phyloP scores from a whole-genome alignment of 345 rosid genomes.

The Lenwebbia sp. region DNA sequence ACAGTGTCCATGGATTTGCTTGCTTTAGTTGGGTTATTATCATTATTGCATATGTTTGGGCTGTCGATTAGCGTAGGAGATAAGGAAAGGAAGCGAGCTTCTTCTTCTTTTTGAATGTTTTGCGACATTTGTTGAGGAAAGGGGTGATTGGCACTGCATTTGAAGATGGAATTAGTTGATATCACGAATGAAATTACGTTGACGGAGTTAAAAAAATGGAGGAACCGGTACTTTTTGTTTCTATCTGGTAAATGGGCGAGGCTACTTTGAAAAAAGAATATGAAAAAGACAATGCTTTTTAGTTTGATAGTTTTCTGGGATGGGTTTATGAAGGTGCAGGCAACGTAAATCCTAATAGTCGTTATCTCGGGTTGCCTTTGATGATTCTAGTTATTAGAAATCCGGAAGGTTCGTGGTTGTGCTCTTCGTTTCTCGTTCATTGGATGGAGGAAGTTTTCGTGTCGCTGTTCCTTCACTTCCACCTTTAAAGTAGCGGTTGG shows the following conservation, averaged over 20 bases:
- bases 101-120: background rate
- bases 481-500: background rate
- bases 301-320: background rate
- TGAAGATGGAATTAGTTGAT: background rate
- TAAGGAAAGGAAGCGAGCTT: background rate
- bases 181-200: background rate
- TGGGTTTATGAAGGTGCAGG: background rate
- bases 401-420: fast-evolving
- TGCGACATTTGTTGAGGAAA: background rate
- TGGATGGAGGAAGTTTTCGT: background rate
- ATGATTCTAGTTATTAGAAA: background rate
- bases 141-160: background rate
- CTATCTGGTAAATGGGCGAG: background rate
- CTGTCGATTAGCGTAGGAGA: background rate
- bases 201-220: background rate
- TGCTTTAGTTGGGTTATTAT: background rate
- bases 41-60: background rate
- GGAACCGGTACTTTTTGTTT: background rate
- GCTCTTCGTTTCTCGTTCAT: background rate
- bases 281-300: background rate
- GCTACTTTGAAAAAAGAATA: background rate
- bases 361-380: background rate
- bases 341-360: fast-evolving
- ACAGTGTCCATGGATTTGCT: background rate
- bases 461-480: background rate